Evolutionary conservation across 2,329 filamentous ascomycete genomes (phyloP).

Genomic region (Trematosphaeria pertusa): DNA sequence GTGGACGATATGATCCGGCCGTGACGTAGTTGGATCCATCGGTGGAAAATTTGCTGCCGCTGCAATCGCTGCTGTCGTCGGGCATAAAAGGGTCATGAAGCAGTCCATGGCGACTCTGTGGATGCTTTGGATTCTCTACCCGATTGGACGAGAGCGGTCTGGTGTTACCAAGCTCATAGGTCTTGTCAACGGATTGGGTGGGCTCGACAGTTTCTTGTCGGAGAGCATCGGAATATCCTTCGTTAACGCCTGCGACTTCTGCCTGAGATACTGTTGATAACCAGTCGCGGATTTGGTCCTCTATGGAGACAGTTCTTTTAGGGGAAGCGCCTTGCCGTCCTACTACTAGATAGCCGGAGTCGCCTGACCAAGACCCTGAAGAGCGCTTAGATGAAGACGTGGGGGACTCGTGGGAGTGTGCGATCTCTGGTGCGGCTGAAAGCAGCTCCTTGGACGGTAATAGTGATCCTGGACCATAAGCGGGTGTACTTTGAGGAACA

Average conservation of each 20-base stretch:
- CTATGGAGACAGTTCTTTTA: no score
- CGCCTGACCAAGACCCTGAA: conserved; percentile 37
- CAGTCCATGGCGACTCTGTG: no score
- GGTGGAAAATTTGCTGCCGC: neutral
- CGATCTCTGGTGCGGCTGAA: conserved; percentile 8
- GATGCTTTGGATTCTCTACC: no score
- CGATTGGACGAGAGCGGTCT: no score
- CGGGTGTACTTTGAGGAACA: neutral
- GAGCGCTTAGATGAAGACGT: conserved; percentile 2
- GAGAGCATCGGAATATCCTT: neutral
- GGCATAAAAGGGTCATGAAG: no score
- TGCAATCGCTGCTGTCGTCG: no score
- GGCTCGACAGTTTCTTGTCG: no score
- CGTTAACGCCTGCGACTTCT: neutral
- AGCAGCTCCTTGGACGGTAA: conserved; percentile 3
- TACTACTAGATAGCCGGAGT: conserved; percentile 29
- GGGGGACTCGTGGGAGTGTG: neutral
- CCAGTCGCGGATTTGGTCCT: conserved; percentile 30
- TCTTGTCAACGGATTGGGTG: no score
- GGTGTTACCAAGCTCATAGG: no score
- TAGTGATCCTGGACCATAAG: conserved; percentile 2
- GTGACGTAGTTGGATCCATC: neutral
- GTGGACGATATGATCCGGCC: neutral
- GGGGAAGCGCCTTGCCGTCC: no score
- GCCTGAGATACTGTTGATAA: conserved; percentile 11